phyloP scores from a whole-genome alignment of 2,329 filamentous ascomycete species.

The Pestalotiopsis sp. region DNA sequence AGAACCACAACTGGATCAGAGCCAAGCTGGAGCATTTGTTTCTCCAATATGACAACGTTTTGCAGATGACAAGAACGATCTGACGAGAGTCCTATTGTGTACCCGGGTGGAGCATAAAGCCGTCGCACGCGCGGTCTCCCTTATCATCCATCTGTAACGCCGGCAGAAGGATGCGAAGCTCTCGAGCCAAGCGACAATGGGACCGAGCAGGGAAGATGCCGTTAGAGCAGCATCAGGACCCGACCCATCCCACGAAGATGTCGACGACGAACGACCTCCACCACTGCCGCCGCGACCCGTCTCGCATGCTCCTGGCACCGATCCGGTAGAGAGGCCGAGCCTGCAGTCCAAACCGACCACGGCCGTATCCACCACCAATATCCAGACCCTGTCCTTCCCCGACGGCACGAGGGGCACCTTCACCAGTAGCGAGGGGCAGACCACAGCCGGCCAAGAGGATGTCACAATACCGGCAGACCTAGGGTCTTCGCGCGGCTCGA shows the following conservation, averaged over 20 bases:
- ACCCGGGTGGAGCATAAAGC: not conserved
- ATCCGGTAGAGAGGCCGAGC: conserved; percentile 32
- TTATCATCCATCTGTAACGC: not conserved
- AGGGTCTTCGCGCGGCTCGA: conserved; percentile 22
- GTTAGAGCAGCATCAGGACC: conserved; percentile 20
- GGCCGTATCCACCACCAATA: conserved; percentile 78
- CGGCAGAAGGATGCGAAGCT: conserved; percentile 14
- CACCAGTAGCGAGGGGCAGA: conserved; percentile 38
- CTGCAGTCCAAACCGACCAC: conserved; percentile 73
- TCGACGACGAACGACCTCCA: conserved; percentile 48
- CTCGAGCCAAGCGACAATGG: conserved; percentile 22
- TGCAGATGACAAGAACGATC: not conserved
- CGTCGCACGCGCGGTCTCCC: not conserved
- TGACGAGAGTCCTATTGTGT: not conserved
- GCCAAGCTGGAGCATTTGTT: not conserved
- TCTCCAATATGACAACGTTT: not conserved
- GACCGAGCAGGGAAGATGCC: conserved; percentile 29
- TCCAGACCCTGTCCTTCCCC: conserved; percentile 73
- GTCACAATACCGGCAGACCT: conserved; percentile 29
- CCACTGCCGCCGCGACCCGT: conserved; percentile 54
- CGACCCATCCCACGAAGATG: conserved; percentile 17
- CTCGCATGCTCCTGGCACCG: conserved; percentile 17
- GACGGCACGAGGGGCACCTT: conserved; percentile 70
- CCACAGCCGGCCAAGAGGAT: conserved; percentile 24
- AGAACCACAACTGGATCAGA: no score